Evolutionary conservation across 2,329 filamentous ascomycete genomes (phyloP).

Genomic region (Colletotrichum orchidophilum): DNA sequence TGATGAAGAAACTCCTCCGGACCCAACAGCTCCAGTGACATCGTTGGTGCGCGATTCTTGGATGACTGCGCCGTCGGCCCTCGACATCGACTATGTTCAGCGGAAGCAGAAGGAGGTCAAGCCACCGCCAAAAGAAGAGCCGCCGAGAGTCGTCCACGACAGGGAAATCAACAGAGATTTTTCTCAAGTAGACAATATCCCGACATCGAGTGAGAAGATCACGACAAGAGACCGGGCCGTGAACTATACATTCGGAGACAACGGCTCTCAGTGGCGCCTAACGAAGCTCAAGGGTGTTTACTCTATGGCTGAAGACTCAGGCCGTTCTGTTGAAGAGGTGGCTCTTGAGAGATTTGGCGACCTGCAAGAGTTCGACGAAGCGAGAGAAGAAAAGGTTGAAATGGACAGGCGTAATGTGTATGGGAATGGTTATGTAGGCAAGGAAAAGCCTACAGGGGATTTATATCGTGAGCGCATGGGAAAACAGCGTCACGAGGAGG

Average conservation of each 20-base stretch:
- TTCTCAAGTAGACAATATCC: slow-evolving; percentile 67
- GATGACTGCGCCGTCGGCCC: slow-evolving; percentile 83
- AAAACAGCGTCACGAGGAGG: slow-evolving; percentile 54
- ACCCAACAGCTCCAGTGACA: slow-evolving; percentile 40
- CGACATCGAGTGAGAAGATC: slow-evolving; percentile 54
- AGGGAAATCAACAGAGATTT: slow-evolving; percentile 81
- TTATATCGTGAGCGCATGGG: slow-evolving; percentile 81
- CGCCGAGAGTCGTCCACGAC: slow-evolving; percentile 77
- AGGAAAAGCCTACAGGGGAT: slow-evolving; percentile 88
- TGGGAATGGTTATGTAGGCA: slow-evolving; percentile 83
- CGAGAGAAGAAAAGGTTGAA: slow-evolving; percentile 91
- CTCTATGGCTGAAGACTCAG: slow-evolving; percentile 77
- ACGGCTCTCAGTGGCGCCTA: slow-evolving; percentile 95
- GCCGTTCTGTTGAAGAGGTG: slow-evolving; percentile 80
- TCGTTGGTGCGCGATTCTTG: slow-evolving; percentile 80
- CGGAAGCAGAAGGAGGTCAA: slow-evolving; percentile 65
- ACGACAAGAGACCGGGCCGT: slow-evolving; percentile 64
- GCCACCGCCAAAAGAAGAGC: slow-evolving; percentile 63
- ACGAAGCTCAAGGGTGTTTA: slow-evolving; percentile 91
- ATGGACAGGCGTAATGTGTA: slow-evolving; percentile 85
- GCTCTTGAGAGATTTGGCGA: slow-evolving; percentile 84
- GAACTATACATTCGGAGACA: slow-evolving; percentile 87
- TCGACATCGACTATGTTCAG: slow-evolving; percentile 85
- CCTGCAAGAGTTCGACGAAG: slow-evolving; percentile 88
- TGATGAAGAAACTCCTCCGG: slow-evolving; percentile 52